Base-by-base conservation (phyloP, 2,329 filamentous ascomycete species). In the Aspergillus oerlinghausenensis region DNA sequence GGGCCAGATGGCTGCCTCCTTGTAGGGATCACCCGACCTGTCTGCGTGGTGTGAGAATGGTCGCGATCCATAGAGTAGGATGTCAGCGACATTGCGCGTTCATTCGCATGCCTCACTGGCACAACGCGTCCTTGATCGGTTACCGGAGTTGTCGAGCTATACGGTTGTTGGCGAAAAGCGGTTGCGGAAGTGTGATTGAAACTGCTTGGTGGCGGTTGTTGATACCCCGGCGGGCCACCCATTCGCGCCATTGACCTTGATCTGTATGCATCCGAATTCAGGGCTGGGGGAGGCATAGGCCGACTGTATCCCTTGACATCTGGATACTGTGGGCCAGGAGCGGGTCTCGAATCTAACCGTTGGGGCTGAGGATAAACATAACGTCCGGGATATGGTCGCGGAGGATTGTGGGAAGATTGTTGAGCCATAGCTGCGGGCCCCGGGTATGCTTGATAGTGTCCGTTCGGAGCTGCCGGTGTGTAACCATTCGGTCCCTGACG, bases 11-110 rank as follows among this genome's bases (percentile, higher is more conserved):
- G 84, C 58, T 84, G 79, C 61, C 82, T 80, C 74, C 89, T 83
- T 67, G 87, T 89, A 2, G 94, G 94, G 63, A 99, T 96, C 21
- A 96, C 82, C 63, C 94, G 85, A 50, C 94, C 94, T 21, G 69
- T 74, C 70, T 90, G 96, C 85, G 93, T 95, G 5, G 92, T 97
- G 74, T 97, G 93, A 11, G 79, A 76, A 72, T 94, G 88, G 48
- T 92, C 80, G 67, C 89, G 82, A 65, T 95, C 90, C 54, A 88
- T 82, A 3, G 87, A 82, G 64, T 91, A 89, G 9, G 89, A 90
- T 4, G 88, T 94, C 88, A 99, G 88, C 49, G 93, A 96, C 94
- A 97, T 97, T 61, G 94, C 87, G 56, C 94, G 85, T 73, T 97
- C 93, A 67, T 97, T 93, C 55, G 95, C 90, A 60, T 92, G 89